phyloP scores from a whole-genome alignment of 192 early-diverging fungal genomes.

The Coemansia sp. region DNA sequence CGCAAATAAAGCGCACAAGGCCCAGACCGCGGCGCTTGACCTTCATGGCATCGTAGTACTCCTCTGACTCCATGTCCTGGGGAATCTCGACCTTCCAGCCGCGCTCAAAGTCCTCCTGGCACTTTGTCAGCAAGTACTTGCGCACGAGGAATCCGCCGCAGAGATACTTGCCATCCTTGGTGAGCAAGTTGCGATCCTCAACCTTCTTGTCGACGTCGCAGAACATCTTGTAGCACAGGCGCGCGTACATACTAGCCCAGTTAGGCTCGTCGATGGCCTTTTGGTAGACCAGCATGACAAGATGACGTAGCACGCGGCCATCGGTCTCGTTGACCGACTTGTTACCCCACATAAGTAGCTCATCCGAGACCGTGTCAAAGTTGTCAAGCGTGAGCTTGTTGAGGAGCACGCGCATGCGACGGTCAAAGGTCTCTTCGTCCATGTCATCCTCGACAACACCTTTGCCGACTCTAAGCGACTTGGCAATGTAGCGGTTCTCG shows the following conservation, averaged over 20 bases:
- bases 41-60: constrained; percentile 84
- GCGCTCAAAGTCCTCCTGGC: constrained; percentile 94
- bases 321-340: constrained; percentile 67
- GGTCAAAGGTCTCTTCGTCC: constrained; percentile 63
- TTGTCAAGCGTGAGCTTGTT: constrained; percentile 98
- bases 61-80: constrained; percentile 71
- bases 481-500: constrained; percentile 81
- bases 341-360: constrained; percentile 81
- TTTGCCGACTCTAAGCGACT: constrained; percentile 32
- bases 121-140: constrained; percentile 86
- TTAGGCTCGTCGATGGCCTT: constrained; percentile 94
- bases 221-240: constrained; percentile 81
- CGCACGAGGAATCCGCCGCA: constrained; percentile 79
- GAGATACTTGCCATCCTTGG: constrained; percentile 59
- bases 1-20: constrained; percentile 91
- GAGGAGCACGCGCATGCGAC: constrained; percentile 84
- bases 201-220: constrained; percentile 61
- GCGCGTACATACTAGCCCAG: constrained; percentile 89
- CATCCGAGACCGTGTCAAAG: constrained; percentile 83
- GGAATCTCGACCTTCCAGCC: constrained; percentile 86
- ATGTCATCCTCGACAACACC: constrained; percentile 57
- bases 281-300: constrained; percentile 88
- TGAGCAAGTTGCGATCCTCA: constrained; percentile 53
- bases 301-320: constrained; percentile 72
- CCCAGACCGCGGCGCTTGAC: constrained; percentile 94